Base-by-base conservation (phyloP, 805 yeast genomes). In the Danielia reshetovae region DNA sequence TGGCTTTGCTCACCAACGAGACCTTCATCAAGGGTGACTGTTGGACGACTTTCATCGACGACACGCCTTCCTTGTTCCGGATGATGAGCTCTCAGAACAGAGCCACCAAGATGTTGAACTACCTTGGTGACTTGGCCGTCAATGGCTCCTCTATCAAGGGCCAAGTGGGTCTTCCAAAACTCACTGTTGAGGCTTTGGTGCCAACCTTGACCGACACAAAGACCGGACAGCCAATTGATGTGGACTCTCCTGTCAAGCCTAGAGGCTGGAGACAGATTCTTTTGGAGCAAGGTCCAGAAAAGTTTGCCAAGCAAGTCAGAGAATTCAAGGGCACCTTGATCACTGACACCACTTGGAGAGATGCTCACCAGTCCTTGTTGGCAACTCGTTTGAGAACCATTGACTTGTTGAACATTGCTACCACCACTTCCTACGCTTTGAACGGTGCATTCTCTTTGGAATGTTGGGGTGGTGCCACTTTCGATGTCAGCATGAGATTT, bases 381-480 rank as follows among this genome's bases (percentile, higher is more conserved):
- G 99, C 99, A 7, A 93, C 99, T 27, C 84, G 98, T 67, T 94
- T 93, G 24, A 81, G 99, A 68, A 93, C 98, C 16, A 75, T 85
- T 49, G 99, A 93, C 64, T 70, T 93, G 55, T 69, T 82, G 34
- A 84, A 88, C 50, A 86, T 93, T 68, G 99, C 98, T 15, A 89
- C 88, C 40, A 78, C 94, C 38, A 93, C 99, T 21, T 85, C 96
- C 3, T 81, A 84, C 55, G 97, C 96, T 14, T 68, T 88, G 51
- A 65, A 81, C 46, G 89, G 90, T 45, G 95, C 95, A 3, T 93
- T 88, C 62, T 93, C 99, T 13, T 71, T 93, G 36, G 99, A 93
- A 69, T 93, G 98, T 72, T 93, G 99, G 99, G 99, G 99, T 68
- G 99, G 99, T 67, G 99, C 99, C 36, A 93, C 99, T 24, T 93